Evolutionary conservation across 768 basidiomycete species (phyloP).

Genomic region (Phallus indusiatus): DNA sequence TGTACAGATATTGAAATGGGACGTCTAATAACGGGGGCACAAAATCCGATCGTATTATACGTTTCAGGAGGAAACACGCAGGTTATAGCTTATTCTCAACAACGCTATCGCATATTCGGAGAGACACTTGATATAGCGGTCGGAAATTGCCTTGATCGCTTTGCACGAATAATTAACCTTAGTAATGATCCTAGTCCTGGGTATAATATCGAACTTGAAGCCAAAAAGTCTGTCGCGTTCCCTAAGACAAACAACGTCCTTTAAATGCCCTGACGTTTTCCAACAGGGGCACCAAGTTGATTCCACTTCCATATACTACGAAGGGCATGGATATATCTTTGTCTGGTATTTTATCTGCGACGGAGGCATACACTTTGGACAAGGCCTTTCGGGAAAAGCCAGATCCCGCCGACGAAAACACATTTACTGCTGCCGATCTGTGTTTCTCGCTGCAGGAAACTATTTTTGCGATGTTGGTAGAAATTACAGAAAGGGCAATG

Average conservation of each 20-base stretch:
- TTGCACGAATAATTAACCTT: constrained; percentile 87
- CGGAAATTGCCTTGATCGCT: constrained; percentile 95
- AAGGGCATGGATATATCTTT: constrained; percentile 98
- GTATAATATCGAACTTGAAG: constrained; percentile 94
- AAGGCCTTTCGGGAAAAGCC: constrained; percentile 58
- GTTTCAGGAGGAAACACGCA: constrained; percentile 99
- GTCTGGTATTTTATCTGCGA: constrained; percentile 85
- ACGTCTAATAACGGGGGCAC: constrained; percentile 85
- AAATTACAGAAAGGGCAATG: constrained; percentile 99
- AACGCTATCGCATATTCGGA: constrained; percentile 96
- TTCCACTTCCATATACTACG: constrained; percentile 86
- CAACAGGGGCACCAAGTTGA: constrained; percentile 68
- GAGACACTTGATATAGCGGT: constrained; percentile 99
- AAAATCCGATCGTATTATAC: constrained; percentile 93
- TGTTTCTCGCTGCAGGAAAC: constrained; percentile 98
- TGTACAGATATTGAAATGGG: constrained; percentile 95
- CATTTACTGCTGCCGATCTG: constrained; percentile 90
- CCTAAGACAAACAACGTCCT: neutral
- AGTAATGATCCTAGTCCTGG: constrained; percentile 96
- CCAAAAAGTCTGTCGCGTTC: constrained; percentile 57
- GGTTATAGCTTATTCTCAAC: constrained; percentile 96
- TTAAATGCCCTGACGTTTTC: neutral
- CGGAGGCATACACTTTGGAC: constrained; percentile 81
- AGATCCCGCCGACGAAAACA: constrained; percentile 44
- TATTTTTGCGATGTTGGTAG: constrained; percentile 95